These are phyloP conservation scores for Monosporozyma servazzii DNA, from an alignment of 805 yeast species.

Conservation along the genomic window DNA sequence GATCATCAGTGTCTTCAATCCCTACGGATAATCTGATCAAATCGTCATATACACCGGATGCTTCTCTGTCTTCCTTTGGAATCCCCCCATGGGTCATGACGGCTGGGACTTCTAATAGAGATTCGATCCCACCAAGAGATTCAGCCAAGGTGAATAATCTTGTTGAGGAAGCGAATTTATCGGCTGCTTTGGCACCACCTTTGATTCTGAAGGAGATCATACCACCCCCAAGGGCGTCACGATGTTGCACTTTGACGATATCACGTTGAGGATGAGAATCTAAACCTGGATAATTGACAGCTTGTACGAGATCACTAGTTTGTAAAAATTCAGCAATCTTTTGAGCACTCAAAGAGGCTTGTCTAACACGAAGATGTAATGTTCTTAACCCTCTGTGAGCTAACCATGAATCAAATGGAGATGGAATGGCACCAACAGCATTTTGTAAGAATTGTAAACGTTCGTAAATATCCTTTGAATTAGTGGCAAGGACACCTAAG, in stretches of 20 bases:
- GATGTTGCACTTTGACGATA: slow-evolving; percentile 65
- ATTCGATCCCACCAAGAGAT: slow-evolving; percentile 85
- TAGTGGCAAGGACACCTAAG: slow-evolving; percentile 73
- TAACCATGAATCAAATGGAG: slow-evolving; percentile 87
- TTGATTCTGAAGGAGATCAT: slow-evolving; percentile 80
- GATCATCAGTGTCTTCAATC: slow-evolving; percentile 73
- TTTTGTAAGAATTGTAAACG: slow-evolving; percentile 70
- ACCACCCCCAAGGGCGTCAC: slow-evolving; percentile 84
- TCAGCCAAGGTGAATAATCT: slow-evolving; percentile 79
- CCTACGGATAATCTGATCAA: slow-evolving; percentile 79
- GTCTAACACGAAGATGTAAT: slow-evolving; percentile 67
- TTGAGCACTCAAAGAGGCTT: slow-evolving; percentile 57
- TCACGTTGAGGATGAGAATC: slow-evolving; percentile 52
- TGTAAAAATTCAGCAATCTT: slow-evolving; percentile 58
- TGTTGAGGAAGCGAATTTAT: slow-evolving; percentile 62
- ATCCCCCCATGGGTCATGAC: slow-evolving; percentile 90
- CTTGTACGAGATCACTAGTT: slow-evolving; percentile 41
- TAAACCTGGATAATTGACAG: slow-evolving; percentile 81
- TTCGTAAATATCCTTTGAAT: slow-evolving; percentile 49
- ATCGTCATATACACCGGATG: slow-evolving; percentile 73
- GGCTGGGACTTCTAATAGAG: slow-evolving; percentile 80
- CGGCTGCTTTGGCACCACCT: slow-evolving; percentile 73
- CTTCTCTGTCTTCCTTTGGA: slow-evolving; percentile 67
- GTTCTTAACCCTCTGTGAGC: slow-evolving; percentile 90
- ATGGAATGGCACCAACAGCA: slow-evolving; percentile 82